Evolutionary conservation across 495 filamentous ascomycete species (phyloP), one percentile per base, ranked within the genome.

Genomic region (Tuber borchii): DNA sequence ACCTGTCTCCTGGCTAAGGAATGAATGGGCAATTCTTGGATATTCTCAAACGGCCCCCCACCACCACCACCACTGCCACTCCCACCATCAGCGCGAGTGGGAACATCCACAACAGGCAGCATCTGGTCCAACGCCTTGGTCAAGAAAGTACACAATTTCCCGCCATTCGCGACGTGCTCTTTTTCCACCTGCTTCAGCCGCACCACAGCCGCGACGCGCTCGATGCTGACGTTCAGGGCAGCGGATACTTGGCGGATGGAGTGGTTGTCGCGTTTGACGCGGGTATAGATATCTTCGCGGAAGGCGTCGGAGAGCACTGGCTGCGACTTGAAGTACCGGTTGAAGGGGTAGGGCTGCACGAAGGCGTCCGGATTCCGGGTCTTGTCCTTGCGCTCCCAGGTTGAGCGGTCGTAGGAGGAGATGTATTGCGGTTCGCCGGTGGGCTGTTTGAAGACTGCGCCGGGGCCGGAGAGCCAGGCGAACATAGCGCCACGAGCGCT

Each of bases 1-100:
- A 97, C 88, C 85, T 98, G 95, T 74, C 91, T 88, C 70, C 88
- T 87, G 0, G 95, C 97, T 70, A 89, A 84, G 42, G 89, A 88
- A 84, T 97, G 94, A 43, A 93, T 90, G 74, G 91, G 91, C 12
- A 99, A 88, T 82, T 97, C 94, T 84, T 97, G 97, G 84, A 97
- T 95, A 70, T 91, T 87, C 87, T 99, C 95, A 83, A 96, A 65
- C 56, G 14, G 26, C 10, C n/a, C 51, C 26, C 56, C 56, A 34
- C 56, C 26, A 17, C 56, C 56, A 26, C 56, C 84, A 43, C 68
- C 10, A 19, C 75, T 19, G 26, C 56, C 84, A 44, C 68, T 14
- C 20, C 76, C 73, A 20, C 81, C 76, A 14, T 75, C 80, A 70
- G 56, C 74, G 77, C 0, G 34, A 34, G 51, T 75, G 71, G 84